Conservation (phyloP, 2,329 filamentous ascomycete genomes). For the Aspergillus fischeri region DNA sequence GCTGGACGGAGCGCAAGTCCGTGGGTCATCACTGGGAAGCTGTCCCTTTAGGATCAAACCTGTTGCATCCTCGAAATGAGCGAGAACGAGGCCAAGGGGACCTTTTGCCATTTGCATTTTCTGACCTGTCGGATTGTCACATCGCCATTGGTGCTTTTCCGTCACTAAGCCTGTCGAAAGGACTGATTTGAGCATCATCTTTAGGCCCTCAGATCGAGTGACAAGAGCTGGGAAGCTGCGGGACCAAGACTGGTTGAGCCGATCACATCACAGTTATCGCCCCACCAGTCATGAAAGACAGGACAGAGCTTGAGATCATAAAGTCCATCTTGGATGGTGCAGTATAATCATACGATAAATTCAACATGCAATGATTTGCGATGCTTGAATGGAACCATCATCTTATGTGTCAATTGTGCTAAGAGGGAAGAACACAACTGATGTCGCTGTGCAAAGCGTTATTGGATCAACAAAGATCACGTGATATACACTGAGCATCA, state of each 20-base stretch:
- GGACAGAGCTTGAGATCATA: background rate
- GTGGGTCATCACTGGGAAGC: slow-evolving; percentile 10
- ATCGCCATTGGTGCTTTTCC: background rate
- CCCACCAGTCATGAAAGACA: background rate
- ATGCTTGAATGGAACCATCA: background rate
- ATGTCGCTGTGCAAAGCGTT: background rate
- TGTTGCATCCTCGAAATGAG: background rate
- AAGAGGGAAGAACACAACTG: background rate
- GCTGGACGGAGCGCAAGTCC: slow-evolving; percentile 8
- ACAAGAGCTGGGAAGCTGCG: too few species aligned
- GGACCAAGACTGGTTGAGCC: background rate
- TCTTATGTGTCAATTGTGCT: background rate
- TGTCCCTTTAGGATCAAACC: background rate
- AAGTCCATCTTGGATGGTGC: background rate
- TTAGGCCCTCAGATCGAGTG: background rate
- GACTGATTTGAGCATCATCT: background rate
- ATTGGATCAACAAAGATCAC: background rate
- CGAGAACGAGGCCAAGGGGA: background rate
- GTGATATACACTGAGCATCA: background rate
- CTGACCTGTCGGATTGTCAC: background rate
- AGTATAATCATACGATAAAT: background rate
- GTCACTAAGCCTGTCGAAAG: background rate
- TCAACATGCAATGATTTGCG: background rate
- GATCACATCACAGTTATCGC: background rate
- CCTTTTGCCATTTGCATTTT: background rate